Conservation (phyloP, 2,329 filamentous ascomycete genomes). For the Fusarium chaquense region DNA sequence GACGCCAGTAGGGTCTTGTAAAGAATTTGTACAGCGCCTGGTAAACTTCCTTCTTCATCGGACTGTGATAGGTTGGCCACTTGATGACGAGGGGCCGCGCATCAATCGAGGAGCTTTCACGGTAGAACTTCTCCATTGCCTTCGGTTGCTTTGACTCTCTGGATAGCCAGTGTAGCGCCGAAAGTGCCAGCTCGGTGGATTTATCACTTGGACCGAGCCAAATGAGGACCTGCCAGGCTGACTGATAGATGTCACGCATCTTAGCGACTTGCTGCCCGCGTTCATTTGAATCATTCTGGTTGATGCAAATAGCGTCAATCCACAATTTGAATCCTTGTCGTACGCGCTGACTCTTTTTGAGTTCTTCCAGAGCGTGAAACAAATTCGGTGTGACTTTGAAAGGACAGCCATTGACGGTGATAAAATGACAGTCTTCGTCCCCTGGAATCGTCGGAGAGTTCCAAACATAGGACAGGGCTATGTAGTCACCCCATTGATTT, state of each 20-base stretch:
- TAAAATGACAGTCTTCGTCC: not conserved
- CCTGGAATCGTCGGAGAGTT: fast-evolving
- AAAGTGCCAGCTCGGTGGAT: too few relatives aligned
- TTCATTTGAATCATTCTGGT: not conserved
- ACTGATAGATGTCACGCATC: slow-evolving; percentile 16
- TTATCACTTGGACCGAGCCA: not conserved
- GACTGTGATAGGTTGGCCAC: not conserved
- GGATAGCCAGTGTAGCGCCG: too few relatives aligned
- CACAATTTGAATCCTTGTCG: slow-evolving; percentile 12
- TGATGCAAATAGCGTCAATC: slow-evolving; percentile 8
- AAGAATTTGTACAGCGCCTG: not conserved
- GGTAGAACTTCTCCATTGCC: not conserved
- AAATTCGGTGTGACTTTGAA: not conserved
- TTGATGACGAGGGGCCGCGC: not conserved
- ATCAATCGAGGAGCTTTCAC: not conserved
- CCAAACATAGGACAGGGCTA: slow-evolving; percentile 12
- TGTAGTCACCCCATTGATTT: slow-evolving; percentile 11
- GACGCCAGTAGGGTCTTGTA: not conserved
- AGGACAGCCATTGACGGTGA: not conserved
- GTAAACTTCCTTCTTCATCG: not conserved
- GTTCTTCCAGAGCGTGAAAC: not conserved
- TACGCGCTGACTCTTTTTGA: not conserved
- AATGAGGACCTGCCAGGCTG: slow-evolving; percentile 5
- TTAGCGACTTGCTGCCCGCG: not conserved
- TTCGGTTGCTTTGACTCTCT: not conserved